Conservation (phyloP, 164 flowering plant species). For the Vitis rotundifolia region DNA sequence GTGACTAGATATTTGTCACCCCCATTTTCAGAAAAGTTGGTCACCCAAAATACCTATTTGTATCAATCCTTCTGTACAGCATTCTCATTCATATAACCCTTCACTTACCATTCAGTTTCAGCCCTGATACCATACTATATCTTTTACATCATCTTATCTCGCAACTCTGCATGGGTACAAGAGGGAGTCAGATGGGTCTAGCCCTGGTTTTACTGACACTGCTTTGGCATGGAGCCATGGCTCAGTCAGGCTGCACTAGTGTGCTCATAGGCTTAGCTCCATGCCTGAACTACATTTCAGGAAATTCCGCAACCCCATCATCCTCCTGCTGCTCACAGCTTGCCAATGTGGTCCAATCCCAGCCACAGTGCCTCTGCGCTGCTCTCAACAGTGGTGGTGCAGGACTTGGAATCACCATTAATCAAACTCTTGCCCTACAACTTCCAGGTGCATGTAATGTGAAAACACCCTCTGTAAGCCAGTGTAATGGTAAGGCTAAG, state of each 20-base stretch:
- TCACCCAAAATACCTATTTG: no score
- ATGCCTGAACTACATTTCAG: slow-evolving; percentile 46
- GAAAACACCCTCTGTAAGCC: slow-evolving; percentile 46
- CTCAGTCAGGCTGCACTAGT: slow-evolving; percentile 37
- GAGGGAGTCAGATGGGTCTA: slow-evolving; percentile 7
- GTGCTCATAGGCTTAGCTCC: slow-evolving; percentile 34
- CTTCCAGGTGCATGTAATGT: slow-evolving; percentile 57
- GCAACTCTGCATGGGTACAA: slow-evolving; percentile 17
- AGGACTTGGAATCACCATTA: slow-evolving; percentile 38
- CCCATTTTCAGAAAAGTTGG: no score
- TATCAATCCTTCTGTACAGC: no score
- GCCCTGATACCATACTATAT: no score
- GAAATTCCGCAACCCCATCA: slow-evolving; percentile 51
- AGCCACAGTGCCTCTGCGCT: slow-evolving; percentile 51
- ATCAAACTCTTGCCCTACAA: slow-evolving; percentile 47
- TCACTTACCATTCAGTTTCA: no score
- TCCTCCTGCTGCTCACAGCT: slow-evolving; percentile 53
- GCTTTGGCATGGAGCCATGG: slow-evolving; percentile 16
- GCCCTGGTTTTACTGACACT: slow-evolving; percentile 17
- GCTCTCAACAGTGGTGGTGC: slow-evolving; percentile 30
- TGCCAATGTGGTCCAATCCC: slow-evolving; percentile 29
- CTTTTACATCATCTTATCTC: no score
- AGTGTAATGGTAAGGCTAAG: slow-evolving; percentile 33
- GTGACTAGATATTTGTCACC: no score
- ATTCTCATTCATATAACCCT: no score